A percentile compares a stretch with the other conserved stretches of the same genome.
phyloP scores from a whole-genome alignment of 148 eudicot genomes.

The Rhododendron ferrugineum region DNA sequence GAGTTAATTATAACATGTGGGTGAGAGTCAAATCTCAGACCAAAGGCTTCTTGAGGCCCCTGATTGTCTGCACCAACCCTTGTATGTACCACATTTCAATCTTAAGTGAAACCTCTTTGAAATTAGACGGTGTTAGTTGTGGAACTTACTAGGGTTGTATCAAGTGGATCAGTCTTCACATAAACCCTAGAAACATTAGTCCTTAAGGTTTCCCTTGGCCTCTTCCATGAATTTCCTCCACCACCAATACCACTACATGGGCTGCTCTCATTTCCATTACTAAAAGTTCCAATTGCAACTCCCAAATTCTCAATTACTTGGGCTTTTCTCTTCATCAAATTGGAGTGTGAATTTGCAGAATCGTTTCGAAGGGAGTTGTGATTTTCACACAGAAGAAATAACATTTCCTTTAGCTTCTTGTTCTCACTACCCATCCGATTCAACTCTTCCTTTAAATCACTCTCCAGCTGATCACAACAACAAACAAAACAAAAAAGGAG shows the following conservation, averaged over 20 bases:
- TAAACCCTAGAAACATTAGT: conserved; percentile 21
- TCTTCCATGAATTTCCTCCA: conserved; percentile 13
- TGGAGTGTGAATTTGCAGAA: neutral
- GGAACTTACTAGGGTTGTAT: conserved; percentile 30
- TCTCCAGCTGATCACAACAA: conserved; percentile 4
- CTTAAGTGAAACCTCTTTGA: too few relatives aligned
- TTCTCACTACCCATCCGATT: conserved; percentile 23
- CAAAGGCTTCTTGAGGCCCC: too few relatives aligned
- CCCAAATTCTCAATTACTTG: neutral
- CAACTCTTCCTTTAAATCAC: conserved; percentile 17
- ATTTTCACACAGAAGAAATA: conserved; percentile 10
- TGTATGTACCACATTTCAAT: too few relatives aligned
- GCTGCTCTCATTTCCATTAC: neutral
- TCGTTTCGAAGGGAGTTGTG: conserved; percentile 8
- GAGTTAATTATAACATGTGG: too few relatives aligned
- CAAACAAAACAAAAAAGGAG: too few relatives aligned
- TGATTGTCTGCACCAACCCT: too few relatives aligned
- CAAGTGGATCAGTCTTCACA: conserved; percentile 29
- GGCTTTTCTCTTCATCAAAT: conserved; percentile 22
- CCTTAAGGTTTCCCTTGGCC: conserved; percentile 14
- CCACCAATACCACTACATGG: neutral
- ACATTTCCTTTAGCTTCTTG: conserved; percentile 33
- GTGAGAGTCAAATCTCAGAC: too few relatives aligned
- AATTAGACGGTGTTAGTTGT: neutral
- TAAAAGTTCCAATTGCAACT: neutral